Conservation (phyloP, 176 grass and related monocot species). For the Aegilops sharonensis region DNA sequence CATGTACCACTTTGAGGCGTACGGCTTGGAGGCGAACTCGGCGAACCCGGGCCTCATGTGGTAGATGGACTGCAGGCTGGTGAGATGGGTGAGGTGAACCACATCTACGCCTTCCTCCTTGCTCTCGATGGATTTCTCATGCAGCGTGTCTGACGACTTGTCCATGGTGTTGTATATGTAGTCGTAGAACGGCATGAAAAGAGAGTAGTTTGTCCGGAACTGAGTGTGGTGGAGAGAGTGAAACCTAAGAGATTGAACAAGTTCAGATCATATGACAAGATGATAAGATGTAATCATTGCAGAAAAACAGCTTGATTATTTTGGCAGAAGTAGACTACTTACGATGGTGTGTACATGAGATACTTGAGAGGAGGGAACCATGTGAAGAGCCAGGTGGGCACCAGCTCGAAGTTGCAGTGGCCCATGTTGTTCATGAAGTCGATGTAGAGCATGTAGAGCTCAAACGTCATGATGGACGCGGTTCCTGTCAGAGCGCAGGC, state of each 20-base stretch:
- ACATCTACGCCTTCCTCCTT: conserved; percentile 50
- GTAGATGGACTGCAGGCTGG: conserved; percentile 56
- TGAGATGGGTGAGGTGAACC: conserved; percentile 63
- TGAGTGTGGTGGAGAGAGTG: conserved; percentile 79
- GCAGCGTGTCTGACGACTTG: conserved; percentile 60
- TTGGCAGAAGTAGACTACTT: conserved; percentile 16
- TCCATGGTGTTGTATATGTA: conserved; percentile 67
- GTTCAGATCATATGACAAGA: neutral
- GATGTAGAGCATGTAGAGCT: conserved; percentile 44
- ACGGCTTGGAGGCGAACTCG: conserved; percentile 51
- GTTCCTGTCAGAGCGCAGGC: conserved; percentile 24
- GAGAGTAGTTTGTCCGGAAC: conserved; percentile 71
- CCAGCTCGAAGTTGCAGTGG: conserved; percentile 72
- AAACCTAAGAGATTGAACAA: conserved; percentile 28
- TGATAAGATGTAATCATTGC: neutral
- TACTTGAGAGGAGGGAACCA: conserved; percentile 69
- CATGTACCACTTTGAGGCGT: conserved; percentile 49
- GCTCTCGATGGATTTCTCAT: conserved; percentile 42
- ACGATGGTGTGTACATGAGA: conserved; percentile 83
- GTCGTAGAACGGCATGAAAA: conserved; percentile 81
- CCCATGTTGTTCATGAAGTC: conserved; percentile 86
- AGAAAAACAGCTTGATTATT: neutral
- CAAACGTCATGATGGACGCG: conserved; percentile 9
- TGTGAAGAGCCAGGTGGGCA: conserved; percentile 52
- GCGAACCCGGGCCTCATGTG: conserved; percentile 63